phyloP scores from a whole-genome alignment of 75 land plant species.

The Cunninghamia lanceolata region DNA sequence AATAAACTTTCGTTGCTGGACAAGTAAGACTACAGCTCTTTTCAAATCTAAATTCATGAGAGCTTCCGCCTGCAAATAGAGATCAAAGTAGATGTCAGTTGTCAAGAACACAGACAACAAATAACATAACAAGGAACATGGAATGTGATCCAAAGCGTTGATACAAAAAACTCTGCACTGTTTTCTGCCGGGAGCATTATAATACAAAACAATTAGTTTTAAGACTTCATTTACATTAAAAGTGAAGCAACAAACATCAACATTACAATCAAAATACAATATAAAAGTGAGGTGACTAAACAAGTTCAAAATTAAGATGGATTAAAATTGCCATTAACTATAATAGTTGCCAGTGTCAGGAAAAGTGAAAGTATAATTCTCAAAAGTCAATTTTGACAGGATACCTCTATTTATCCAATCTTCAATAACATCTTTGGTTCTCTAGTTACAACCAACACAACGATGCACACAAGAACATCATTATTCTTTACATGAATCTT shows the following conservation, averaged over 20 bases:
- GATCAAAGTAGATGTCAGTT: neutral
- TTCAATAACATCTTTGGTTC: neutral
- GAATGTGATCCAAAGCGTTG: neutral
- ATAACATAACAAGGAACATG: neutral
- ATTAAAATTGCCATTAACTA: neutral
- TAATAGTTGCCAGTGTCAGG: neutral
- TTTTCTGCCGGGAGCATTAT: too few species aligned
- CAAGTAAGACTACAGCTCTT: conserved; percentile 69
- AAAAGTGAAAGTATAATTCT: neutral
- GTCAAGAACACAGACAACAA: neutral
- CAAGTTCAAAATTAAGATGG: neutral
- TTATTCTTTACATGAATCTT: neutral
- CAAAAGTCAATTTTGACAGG: neutral
- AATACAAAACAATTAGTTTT: neutral
- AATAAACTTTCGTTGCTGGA: conserved; percentile 67
- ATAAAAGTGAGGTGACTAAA: neutral
- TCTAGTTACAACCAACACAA: neutral
- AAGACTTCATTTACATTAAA: neutral
- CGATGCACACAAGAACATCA: neutral
- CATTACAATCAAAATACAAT: neutral
- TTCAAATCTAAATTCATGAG: conserved; percentile 81
- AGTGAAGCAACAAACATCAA: neutral
- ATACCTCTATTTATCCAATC: neutral
- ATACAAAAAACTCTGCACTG: too few species aligned
- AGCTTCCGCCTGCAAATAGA: conserved; percentile 49